Evolutionary conservation across 768 basidiomycete species (phyloP), one percentile per base, ranked within the genome.

Genomic region (Panaeolus cyanescens): DNA sequence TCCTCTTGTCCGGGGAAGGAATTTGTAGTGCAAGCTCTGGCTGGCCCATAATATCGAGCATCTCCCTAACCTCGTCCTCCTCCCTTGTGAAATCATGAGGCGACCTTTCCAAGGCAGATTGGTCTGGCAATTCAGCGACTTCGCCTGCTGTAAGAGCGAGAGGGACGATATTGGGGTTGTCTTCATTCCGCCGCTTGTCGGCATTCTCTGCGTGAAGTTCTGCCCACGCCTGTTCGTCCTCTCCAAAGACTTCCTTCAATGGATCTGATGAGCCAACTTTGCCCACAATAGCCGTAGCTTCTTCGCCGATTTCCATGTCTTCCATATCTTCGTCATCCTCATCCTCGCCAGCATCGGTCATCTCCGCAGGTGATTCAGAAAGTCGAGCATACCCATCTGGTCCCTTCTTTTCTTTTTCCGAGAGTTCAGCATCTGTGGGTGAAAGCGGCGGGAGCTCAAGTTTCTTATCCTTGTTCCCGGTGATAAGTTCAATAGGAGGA

Each of bases 211-310:
- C 72, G 37, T 75, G 84, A 54, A 89, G 77, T 55, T 84, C 83
- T 60, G 78, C 76, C 87, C 88, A 88, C 1, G 83, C 81, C 64
- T 88, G 83, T 62, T 77, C 83, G 69, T 89, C 88, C n/a, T 80
- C 80, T 50, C 88, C 86, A 73, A 89, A 89, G 6, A 89, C 79
- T 64, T 89, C 86, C 8, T 72, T 77, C 28, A 89, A 75, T 20
- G 85, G 86, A 68, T 90, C 86, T 50, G 45, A 50, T 28, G 45
- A 28, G 22, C 45, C 45, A 50, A 28, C 45, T 50, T 28, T 50
- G 9, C 25, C 45, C 45, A 28, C 22, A 50, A 50, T 28, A 30
- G 45, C 45, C 13, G 45, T 50, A 8, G 10, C 45, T 13, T 50
- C 55, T 73, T 72, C 54, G 78, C 77, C 25, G 72, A 65, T 81